Percentiles rank a stretch among this genome's conserved stretches.
phyloP scores from a whole-genome alignment of 345 rosid genomes.

The Microthlaspi erraticum region DNA sequence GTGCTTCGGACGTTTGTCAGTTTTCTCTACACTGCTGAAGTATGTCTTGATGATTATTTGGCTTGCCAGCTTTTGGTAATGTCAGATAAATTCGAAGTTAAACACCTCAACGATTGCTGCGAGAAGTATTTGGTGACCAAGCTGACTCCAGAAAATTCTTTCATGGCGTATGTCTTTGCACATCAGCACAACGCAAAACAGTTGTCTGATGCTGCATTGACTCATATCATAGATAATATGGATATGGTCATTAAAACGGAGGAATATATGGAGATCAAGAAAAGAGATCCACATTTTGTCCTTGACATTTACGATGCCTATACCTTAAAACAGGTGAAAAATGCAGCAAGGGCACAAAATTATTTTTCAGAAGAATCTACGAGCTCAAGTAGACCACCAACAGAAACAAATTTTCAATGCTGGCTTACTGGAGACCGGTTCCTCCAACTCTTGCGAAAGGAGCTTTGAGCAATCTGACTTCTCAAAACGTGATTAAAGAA shows the following conservation, averaged over 20 bases:
- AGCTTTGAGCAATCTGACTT: too few species aligned
- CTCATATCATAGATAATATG: slow-evolving; percentile 74
- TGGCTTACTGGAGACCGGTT: too few species aligned
- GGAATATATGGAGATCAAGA: slow-evolving; percentile 74
- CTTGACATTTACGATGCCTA: slow-evolving; percentile 82
- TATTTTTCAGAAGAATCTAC: too few species aligned
- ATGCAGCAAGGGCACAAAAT: slow-evolving; percentile 60
- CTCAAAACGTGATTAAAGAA: too few species aligned
- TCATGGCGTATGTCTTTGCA: slow-evolving; percentile 79
- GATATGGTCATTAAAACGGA: slow-evolving; percentile 70
- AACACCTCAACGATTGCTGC: slow-evolving; percentile 74
- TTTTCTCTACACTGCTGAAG: slow-evolving; percentile 82
- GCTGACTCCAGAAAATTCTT: slow-evolving; percentile 73
- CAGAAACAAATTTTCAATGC: too few species aligned
- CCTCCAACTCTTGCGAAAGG: too few species aligned
- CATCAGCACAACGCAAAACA: slow-evolving; percentile 82
- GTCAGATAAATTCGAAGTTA: slow-evolving; percentile 84
- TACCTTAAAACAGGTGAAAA: slow-evolving; percentile 70
- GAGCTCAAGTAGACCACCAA: too few species aligned
- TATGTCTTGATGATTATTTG: slow-evolving; percentile 75
- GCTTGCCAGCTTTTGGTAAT: slow-evolving; percentile 78
- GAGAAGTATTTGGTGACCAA: slow-evolving; percentile 78
- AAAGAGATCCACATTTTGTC: slow-evolving; percentile 74
- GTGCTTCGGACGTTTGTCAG: slow-evolving; percentile 67
- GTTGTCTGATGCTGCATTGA: slow-evolving; percentile 66